Evolutionary conservation across 2,329 filamentous ascomycete species (phyloP), one percentile per base, ranked within the genome.

Genomic region (Curvularia hawaiiensis): DNA sequence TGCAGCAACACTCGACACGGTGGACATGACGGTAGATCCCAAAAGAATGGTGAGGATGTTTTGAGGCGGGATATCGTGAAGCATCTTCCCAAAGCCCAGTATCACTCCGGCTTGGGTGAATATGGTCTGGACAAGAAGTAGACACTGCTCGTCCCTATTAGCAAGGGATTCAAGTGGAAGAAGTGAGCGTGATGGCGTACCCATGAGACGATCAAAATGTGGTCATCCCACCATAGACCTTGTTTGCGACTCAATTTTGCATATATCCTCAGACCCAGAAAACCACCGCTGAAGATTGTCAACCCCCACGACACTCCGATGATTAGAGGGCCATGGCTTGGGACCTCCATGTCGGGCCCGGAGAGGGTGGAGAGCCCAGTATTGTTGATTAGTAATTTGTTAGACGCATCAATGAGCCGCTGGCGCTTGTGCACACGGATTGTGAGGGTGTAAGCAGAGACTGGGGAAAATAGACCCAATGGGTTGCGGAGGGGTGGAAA

Each of bases 171-270:
- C 12, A 33, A 2, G 12, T 40, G 14, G 2, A 6, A 3, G 14
- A 24, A 4, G 3, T 10, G 16, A 28, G 4, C 10, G 16, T 3
- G 3, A 9, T 12, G 35, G 56, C 62, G 18, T 58, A 70, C 69
- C 67, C 68, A 71, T 39, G 69, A 66, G 2, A 50, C n/a, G 3
- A 66, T 61, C 4, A 72, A 54, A n/a, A 71, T 67, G 26, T 68
- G 53, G 45, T 72, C 70, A 48, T 72, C 68, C 68, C 68, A 71
- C 70, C 68, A 71, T 9, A 72, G 55, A 2, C 59, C 58, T 46
- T 69, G 68, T 30, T 61, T 61, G 38, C 67, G 58, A 59, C 62
- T 68, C 8, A 63, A 16, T 40, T 71, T 72, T 16, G 67, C 69
- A 26, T 72, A 72, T n/a, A 72, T 24, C 7, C 69, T 61, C 28